Percentiles rank a stretch among this genome's conserved stretches.
phyloP scores from a whole-genome alignment of 2,329 filamentous ascomycete species.

The Colletotrichum agaves region DNA sequence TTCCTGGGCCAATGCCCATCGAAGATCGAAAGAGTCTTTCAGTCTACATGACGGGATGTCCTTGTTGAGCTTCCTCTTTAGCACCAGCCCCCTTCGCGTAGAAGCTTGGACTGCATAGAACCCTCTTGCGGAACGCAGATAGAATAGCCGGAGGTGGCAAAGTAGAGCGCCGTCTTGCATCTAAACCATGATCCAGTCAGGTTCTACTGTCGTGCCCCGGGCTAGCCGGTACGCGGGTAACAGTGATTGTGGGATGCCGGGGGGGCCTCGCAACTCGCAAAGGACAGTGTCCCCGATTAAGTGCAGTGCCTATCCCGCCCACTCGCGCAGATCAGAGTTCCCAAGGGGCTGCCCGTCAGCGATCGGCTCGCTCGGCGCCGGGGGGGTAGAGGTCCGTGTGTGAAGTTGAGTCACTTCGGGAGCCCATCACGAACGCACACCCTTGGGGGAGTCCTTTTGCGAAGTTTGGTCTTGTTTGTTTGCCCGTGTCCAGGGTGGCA shows the following conservation, averaged over 20 bases:
- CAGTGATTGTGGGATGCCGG: conserved; percentile 1
- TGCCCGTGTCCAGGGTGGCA: conserved; percentile 20
- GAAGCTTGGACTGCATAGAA: conserved; percentile 23
- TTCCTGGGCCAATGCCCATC: conserved; percentile 7
- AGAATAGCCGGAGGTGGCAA: neutral
- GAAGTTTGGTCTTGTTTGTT: conserved; percentile 4
- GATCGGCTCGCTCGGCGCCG: conserved; percentile 30
- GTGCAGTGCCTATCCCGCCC: conserved; percentile 15
- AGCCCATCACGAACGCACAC: neutral
- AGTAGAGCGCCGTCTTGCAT: conserved; percentile 13
- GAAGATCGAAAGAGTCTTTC: conserved; percentile 5
- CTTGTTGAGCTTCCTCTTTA: neutral
- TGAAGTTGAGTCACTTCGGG: conserved; percentile 17
- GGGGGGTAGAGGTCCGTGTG: conserved; percentile 14
- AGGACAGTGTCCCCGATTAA: conserved; percentile 21
- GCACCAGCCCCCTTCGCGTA: conserved; percentile 3
- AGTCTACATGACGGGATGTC: conserved; percentile 8
- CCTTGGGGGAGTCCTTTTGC: neutral
- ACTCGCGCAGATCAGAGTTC: conserved; percentile 19
- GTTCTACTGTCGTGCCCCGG: conserved; percentile 8
- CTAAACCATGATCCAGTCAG: conserved; percentile 30
- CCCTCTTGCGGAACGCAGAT: conserved; percentile 6
- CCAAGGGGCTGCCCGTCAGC: conserved; percentile 6
- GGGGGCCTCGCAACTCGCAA: conserved; percentile 8
- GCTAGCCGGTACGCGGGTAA: conserved; percentile 16